Base-by-base conservation (phyloP, 176 grass and related monocot genomes). In the Dactylis glomerata region DNA sequence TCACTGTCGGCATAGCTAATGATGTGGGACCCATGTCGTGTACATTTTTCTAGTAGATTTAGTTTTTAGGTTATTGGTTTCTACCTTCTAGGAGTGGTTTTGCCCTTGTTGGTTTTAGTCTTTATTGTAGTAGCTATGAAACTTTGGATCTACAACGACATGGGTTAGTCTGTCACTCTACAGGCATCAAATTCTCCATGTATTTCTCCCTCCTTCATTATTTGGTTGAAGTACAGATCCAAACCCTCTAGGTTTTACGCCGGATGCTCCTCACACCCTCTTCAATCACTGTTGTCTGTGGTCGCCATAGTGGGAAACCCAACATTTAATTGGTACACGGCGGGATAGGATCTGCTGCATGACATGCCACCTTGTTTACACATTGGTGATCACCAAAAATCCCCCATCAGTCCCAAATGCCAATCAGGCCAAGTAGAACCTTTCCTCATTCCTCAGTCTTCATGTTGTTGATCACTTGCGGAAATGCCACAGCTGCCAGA, bases 31-130 rank as follows among this genome's bases (percentile, higher is more conserved):
- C 69, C 24, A 73, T 45, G 24, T 47, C 8, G 14, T 73, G 24
- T 46, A 44, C 38, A 71, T n/a, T 71, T 71, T 15, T 44, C 38
- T 71, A 47, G 23, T 46, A 45, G 68, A 47, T 47, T 14, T 46
- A 47, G 41, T 73, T 73, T 73, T 73, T 49, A 73, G 34, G 70
- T 17, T 73, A 49, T 16, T 73, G 40, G 38, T 42, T 71, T 72
- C 15, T 45, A 44, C 24, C 31, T 49, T 73, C 8, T 46, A 73
- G 26, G 8, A 31, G 24, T 73, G 44, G 70, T 73, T 30, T 73
- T 73, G 2, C 70, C 26, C 42, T 49, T 73, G 26, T 31, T 31
- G 44, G 26, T 73, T 31, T 47, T 49, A 49, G 44, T 49, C 7
- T 31, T 73, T 31, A 49, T 49, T 24, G 47, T 30, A 6, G 15